Conservation (phyloP, 305 asterid genomes). For the Euphrasia arctica region DNA sequence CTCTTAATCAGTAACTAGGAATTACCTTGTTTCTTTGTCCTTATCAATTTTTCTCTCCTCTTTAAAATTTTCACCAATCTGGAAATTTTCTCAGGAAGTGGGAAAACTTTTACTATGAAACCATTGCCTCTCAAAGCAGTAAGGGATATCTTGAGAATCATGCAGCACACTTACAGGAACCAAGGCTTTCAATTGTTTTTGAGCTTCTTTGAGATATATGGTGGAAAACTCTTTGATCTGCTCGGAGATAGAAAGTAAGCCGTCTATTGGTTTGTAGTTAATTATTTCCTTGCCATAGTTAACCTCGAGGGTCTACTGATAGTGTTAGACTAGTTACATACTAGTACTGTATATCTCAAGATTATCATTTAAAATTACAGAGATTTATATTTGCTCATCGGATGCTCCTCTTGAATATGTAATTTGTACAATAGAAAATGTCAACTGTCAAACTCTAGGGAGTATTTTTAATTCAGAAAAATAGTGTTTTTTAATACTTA, state of each 20-base stretch:
- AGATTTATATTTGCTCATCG: too few relatives aligned
- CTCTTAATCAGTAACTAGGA: too few relatives aligned
- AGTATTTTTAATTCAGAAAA: neutral
- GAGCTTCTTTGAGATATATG: constrained; percentile 98
- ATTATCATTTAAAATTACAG: neutral
- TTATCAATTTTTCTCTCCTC: neutral
- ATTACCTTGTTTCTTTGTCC: neutral
- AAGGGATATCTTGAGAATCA: constrained; percentile 89
- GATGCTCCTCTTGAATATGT: too few relatives aligned
- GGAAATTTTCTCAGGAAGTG: constrained; percentile 70
- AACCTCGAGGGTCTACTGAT: neutral
- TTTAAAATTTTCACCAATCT: constrained; percentile 4
- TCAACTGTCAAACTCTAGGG: too few relatives aligned
- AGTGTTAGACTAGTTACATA: neutral
- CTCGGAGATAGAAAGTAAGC: constrained; percentile 92
- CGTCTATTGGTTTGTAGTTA: constrained; percentile 21
- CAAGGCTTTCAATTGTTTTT: constrained; percentile 88
- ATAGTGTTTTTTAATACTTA: neutral
- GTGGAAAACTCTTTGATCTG: constrained; percentile 94
- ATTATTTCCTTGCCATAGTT: constrained; percentile 2
- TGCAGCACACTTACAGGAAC: constrained; percentile 91
- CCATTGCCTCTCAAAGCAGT: constrained; percentile 94
- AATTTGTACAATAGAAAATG: too few relatives aligned
- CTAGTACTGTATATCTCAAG: neutral
- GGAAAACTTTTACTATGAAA: constrained; percentile 96